phyloP scores from a whole-genome alignment of 1,139 yeast species.

The Protomyces pachydermus region DNA sequence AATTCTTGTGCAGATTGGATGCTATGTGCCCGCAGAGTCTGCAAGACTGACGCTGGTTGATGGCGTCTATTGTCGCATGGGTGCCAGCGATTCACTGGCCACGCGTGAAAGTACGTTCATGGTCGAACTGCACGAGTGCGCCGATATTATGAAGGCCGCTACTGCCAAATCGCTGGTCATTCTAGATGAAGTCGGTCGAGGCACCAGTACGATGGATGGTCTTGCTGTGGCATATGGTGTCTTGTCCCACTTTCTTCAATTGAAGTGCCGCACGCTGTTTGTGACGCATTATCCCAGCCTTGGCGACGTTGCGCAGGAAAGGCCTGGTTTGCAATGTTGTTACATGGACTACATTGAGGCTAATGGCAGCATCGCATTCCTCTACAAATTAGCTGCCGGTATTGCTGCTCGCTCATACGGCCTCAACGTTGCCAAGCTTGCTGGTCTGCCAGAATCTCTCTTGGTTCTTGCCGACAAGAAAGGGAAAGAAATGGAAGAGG shows the following conservation, averaged over 20 bases:
- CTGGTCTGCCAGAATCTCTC: constrained; percentile 38
- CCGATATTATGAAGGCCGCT: constrained; percentile 50
- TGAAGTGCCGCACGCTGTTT: constrained; percentile 60
- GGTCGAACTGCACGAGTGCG: constrained; percentile 67
- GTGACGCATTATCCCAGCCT: constrained; percentile 86
- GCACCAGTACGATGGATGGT: constrained; percentile 88
- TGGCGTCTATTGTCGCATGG: constrained; percentile 53
- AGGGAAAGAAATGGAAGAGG: constrained; percentile 33
- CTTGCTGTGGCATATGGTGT: constrained; percentile 79
- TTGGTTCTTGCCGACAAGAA: constrained; percentile 35
- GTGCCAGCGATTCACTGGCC: constrained; percentile 66
- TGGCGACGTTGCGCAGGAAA: constrained; percentile 48
- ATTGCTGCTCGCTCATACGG: constrained; percentile 41
- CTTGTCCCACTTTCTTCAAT: constrained; percentile 54
- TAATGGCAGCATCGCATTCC: constrained; percentile 32
- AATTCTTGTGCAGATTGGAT: constrained; percentile 84
- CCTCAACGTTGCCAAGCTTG: constrained; percentile 41
- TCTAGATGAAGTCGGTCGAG: constrained; percentile 66
- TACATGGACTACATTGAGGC: constrained; percentile 71
- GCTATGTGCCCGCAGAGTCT: constrained; percentile 58
- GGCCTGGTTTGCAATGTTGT: constrained; percentile 50
- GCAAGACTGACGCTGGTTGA: constrained; percentile 58
- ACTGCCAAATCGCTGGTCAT: constrained; percentile 54
- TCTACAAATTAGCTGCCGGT: constrained; percentile 39
- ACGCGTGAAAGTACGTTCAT: constrained; percentile 70